Evolutionary conservation across 202 grass and related monocot genomes (phyloP), one percentile per base, ranked within the genome.

Genomic region (Panicum virgatum): DNA sequence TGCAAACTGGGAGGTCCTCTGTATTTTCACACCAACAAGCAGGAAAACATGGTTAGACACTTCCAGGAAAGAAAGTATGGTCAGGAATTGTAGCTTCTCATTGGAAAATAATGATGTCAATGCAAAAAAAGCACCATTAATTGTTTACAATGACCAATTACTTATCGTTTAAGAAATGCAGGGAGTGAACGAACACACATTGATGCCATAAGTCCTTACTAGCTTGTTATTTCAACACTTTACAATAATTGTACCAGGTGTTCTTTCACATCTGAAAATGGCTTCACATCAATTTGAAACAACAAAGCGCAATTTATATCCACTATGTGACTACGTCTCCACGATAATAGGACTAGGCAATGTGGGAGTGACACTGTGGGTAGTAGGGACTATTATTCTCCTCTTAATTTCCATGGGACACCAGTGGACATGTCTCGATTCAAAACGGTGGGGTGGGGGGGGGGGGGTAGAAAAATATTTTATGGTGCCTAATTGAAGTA

Each of bases 1-100:
- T 50, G 90, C 94, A 61, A 87, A 85, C 75, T 96, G 91, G 60
- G 91, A 81, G 46, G 71, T 43, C 80, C 80, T 99, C 96, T 99
- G 92, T 43, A 77, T 68, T 65, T 58, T 82, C 19, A 77, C 53
- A 80, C 5, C 37, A 68, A 58, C 23, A 62, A 77, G 69, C 9
- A 53, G 9, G 4, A 85, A 37, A 43, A 64, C 76, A 27, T 86
- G 58, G 25, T 86, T 73, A 86, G 84, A 80, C 18, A 32, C 32
- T 53, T 53, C 3, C 1, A 32, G 40, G 15, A 48, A 29, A 68
- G 22, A 69, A 48, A 20, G 20, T n/a, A 77, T 38, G 54, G 18
- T 72, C 50, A 85, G 78, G 52, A 61, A 19, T 42, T n/a, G 65
- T 52, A 73, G 3, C 42, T 53, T 42, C 48, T 73, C 58, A 78